Evolutionary conservation across 768 basidiomycete genomes (phyloP), one percentile per base, ranked within the genome.

Genomic region (Tricholoma furcatifolium): DNA sequence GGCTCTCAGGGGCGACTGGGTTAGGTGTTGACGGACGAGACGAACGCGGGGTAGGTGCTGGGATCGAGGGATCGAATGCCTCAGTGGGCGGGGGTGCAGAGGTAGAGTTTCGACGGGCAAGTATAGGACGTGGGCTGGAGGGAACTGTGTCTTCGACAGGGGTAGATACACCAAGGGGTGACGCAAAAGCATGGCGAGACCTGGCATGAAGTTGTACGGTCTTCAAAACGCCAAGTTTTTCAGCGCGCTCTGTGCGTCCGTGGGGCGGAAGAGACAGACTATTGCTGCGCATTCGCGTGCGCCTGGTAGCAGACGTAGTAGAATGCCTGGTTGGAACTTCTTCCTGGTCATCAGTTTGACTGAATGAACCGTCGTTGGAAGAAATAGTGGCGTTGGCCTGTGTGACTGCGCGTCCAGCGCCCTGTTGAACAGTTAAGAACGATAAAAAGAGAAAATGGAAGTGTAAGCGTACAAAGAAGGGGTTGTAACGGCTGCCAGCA

Each of bases 321-420:
- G 70, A 65, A 31, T 72, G 67, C 43, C 68, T 65, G 1, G 63
- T 47, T 21, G 67, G 50, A 4, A 34, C 18, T 0, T 90, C 87
- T 0, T 88, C 83, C 18, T 62, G 66, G 20, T 90, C 88, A 52
- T 91, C 87, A 36, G 71, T 66, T 59, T 82, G 74, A 23, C 60
- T 65, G 34, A 72, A 59, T 2, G 70, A 60, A 12, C 73, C 72
- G 57, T 88, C 87, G 36, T 81, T 74, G 1, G 80, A 74, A 7
- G 81, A 75, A 1, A 59, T 50, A 11, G 55, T 50, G 1, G 82
- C 72, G 58, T 85, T 87, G 10, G 84, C 88, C 47, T 91, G 89
- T 1, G 87, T 85, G 17, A 88, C 78, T 45, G 87, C 78, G 43
- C 91, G 81, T 9, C 83, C 85, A 1, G 84, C 79, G 31, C 80